These are phyloP conservation scores for Penicillium polonicum DNA, from an alignment of 2,329 filamentous ascomycete genomes.

Conservation along the genomic window DNA sequence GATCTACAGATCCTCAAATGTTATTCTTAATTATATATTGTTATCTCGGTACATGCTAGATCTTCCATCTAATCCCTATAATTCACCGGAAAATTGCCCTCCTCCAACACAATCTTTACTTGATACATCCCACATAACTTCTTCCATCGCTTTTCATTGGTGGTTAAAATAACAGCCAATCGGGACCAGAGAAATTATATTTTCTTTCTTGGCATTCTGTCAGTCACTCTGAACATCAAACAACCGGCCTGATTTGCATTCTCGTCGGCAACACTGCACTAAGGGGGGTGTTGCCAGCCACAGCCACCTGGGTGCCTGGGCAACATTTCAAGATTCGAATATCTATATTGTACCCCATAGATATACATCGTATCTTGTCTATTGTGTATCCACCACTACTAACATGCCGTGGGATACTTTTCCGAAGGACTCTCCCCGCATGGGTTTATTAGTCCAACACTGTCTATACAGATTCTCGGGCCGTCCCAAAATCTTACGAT, in stretches of 20 bases:
- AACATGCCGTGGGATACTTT: background rate
- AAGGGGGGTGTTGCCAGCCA: background rate
- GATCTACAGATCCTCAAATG: background rate
- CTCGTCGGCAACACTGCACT: background rate
- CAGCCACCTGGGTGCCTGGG: background rate
- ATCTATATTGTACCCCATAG: background rate
- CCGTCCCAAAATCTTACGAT: background rate
- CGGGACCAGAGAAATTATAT: background rate
- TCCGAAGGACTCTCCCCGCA: background rate
- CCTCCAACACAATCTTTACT: background rate
- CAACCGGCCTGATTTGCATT: background rate
- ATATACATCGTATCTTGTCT: background rate
- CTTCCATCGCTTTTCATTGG: constrained; percentile 4
- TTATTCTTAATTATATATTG: background rate
- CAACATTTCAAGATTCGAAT: background rate
- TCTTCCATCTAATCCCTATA: background rate
- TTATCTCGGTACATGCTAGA: background rate
- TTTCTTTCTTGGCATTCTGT: background rate
- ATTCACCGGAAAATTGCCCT: background rate
- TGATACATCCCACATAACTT: background rate
- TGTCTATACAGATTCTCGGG: background rate
- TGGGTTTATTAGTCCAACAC: background rate
- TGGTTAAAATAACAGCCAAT: background rate
- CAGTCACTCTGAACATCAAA: background rate
- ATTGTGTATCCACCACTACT: background rate